Evolutionary conservation across 129 eudicot species (phyloP).

Genomic region (Heracleum sosnowskyi): DNA sequence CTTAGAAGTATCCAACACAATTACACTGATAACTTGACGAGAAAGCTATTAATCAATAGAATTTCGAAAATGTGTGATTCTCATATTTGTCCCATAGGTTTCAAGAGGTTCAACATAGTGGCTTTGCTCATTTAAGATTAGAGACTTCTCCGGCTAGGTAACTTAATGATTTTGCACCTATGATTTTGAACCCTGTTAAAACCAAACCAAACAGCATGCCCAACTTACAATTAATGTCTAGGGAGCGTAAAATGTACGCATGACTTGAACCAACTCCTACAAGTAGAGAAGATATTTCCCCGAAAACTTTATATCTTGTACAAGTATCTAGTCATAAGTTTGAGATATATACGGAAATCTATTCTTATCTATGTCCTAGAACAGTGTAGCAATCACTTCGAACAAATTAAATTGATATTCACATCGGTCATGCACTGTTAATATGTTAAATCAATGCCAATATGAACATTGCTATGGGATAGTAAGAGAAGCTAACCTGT

Average conservation of each 20-base stretch:
- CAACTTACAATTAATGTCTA: not conserved
- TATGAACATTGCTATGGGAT: constrained; percentile 5
- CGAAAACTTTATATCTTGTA: not conserved
- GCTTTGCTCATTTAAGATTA: too few relatives aligned
- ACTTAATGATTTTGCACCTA: not conserved
- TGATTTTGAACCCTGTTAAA: not conserved
- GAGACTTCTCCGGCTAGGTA: not conserved
- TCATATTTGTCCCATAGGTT: not conserved
- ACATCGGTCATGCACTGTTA: not conserved
- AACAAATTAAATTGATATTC: not conserved
- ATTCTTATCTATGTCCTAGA: not conserved
- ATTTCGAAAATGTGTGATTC: not conserved
- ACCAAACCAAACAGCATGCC: not conserved
- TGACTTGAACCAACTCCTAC: not conserved
- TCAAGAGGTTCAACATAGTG: not conserved
- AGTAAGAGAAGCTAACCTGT: constrained; percentile 42
- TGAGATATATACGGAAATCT: not conserved
- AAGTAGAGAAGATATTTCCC: not conserved
- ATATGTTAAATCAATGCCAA: not conserved
- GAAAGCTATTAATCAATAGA: not conserved
- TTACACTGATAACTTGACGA: not conserved
- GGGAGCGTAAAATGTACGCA: not conserved
- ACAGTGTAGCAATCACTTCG: not conserved
- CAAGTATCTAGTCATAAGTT: not conserved
- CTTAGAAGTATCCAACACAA: constrained; percentile 5